Base-by-base conservation (phyloP, 805 yeast genomes). In the Sugiyamaella valdiviana region DNA sequence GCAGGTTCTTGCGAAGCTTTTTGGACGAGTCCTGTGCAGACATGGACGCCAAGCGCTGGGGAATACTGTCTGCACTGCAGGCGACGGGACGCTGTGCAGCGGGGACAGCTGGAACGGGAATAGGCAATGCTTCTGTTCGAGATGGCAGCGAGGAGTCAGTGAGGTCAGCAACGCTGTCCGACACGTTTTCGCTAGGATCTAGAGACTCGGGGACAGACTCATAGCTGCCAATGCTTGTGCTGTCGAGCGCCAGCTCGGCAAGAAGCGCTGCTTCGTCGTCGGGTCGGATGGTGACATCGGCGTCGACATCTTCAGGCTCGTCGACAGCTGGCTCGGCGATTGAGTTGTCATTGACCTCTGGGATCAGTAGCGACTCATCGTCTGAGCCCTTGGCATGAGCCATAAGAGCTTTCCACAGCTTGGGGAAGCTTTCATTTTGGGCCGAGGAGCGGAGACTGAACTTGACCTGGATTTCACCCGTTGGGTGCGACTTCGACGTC, bases 361-460 rank as follows among this genome's bases (percentile, higher is more conserved):
- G 29, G 26, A 32, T 22, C 26, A 38, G 32, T 7, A 16, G 29
- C 21, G 20, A 16, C 12, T n/a, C 23, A 21, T 16, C 24, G 20
- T 44, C 32, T 2, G 38, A 9, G 7, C 16, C 36, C 17, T 38
- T 26, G 20, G 36, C 19, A 26, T 22, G 32, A 22, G 36, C 38
- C 5, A 51, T 38, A 32, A 51, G 42, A 10, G 43, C 39, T 6
- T 26, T 35, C 57, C 57, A 54, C 3, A 54, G 36, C 36, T 46
- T 45, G 14, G 35, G 9, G 15, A 48, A 15, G 16, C 52, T 42
- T 6, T 40, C 53, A n/a, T 21, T 36, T 9, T 26, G 36, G 7
- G 21, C 35, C 10, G 36, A 22, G 7, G 53, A 44, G 15, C 46
- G 51, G 17, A 55, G 39, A 5, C 48, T 36, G 36, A 51, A 53